Percentiles rank a stretch among this genome's conserved stretches.
phyloP scores from a whole-genome alignment of 805 yeast species.

The Starmerella vaccinii region DNA sequence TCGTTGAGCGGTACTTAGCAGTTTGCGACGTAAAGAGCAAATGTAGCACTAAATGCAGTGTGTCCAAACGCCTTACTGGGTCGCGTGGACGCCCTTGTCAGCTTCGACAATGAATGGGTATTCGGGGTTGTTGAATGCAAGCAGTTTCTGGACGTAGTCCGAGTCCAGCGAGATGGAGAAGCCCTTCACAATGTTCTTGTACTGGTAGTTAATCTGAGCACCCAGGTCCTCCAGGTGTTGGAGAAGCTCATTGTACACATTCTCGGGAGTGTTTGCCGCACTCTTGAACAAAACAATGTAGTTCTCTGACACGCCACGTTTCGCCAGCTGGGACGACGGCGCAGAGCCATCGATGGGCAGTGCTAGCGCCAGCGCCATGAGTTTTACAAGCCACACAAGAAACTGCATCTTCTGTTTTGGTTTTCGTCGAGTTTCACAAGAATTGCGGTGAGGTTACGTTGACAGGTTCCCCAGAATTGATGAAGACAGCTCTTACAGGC shows the following conservation, averaged over 20 bases:
- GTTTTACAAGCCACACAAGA: neutral
- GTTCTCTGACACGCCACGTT: conserved; percentile 5
- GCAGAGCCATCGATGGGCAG: conserved; percentile 1
- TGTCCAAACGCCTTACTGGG: neutral
- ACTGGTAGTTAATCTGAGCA: conserved; percentile 41
- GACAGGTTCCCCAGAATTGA: no score
- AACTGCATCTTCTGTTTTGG: neutral
- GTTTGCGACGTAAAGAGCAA: neutral
- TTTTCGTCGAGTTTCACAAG: no score
- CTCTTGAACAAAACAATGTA: conserved; percentile 29
- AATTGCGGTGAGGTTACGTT: no score
- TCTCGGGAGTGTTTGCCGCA: conserved; percentile 29
- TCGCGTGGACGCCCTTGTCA: conserved; percentile 33
- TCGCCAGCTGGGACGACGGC: neutral
- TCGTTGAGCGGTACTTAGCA: neutral
- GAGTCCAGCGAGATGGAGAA: conserved; percentile 38
- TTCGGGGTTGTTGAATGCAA: conserved; percentile 22
- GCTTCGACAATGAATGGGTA: conserved; percentile 40
- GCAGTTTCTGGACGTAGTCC: conserved; percentile 23
- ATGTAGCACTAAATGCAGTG: no score
- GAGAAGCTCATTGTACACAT: conserved; percentile 31
- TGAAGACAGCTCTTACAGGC: neutral
- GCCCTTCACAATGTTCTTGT: conserved; percentile 39
- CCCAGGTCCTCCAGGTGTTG: conserved; percentile 34
- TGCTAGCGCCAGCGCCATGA: neutral